Base-by-base conservation (phyloP, 768 basidiomycete genomes). In the Rhizopogon rudus region DNA sequence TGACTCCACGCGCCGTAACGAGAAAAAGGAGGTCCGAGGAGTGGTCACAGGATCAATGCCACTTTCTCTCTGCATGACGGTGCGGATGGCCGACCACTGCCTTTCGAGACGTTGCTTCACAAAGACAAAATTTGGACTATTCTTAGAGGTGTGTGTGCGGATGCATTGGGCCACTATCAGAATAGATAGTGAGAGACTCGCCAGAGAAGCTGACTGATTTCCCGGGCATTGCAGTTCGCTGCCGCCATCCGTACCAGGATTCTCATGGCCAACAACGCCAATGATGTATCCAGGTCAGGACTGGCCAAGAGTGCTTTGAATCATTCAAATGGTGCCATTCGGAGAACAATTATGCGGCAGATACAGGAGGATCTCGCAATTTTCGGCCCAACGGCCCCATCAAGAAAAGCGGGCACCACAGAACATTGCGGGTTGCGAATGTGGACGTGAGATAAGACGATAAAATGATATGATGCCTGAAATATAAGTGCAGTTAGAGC, bases 121-220 rank as follows among this genome's bases (percentile, higher is more conserved):
- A 57, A 48, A 50, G 40, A 46, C 43, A 54, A 45, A 46, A 50
- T 22, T 20, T 25, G 5, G 22, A 17, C 35, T 12, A 14, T 12
- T 6, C 31, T 53, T 52, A 40, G 50, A 45, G 41, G 14, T 37
- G 44, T n/a, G n/a, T n/a, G n/a, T n/a, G 25, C 20, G 9, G 42
- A 56, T 35, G n/a, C 7, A 20, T 40, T 53, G 52, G 22, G 3
- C 4, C 28, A 12, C 44, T 48, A 39, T 49, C 46, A 65, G 67
- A 63, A 61, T 66, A 60, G 57, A 6, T 57, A 56, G 58, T 69
- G 69, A 54, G 69, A 71, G 10, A 31, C 28, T 9, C 33, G n/a
- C 54, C 57, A 53, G 60, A 43, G 51, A 51, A 57, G 63, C 42
- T 53, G 7, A 45, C 43, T 48, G 44, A 39, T 41, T 53, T 61